A percentile compares a stretch with the other conserved stretches of the same genome.
These are phyloP conservation scores for Mucor saturninus DNA, from an alignment of 371 early-diverging fungal genomes.

Conservation along the genomic window DNA sequence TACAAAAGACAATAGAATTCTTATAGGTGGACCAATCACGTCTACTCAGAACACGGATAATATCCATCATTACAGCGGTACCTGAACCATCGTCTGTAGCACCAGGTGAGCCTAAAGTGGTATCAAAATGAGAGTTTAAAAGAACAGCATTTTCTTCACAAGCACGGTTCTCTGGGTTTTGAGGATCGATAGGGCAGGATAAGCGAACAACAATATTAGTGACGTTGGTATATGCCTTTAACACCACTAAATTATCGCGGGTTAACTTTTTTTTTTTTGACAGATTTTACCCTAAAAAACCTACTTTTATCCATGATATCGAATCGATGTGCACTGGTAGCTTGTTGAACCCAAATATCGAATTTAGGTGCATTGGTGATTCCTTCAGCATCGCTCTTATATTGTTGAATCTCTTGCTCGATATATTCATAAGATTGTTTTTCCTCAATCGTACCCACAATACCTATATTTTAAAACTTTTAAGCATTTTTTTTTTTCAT, in stretches of 20 bases:
- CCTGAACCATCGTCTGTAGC: slow-evolving; percentile 76
- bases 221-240: slow-evolving; percentile 71
- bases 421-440: slow-evolving; percentile 48
- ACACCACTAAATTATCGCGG: slow-evolving; percentile 47
- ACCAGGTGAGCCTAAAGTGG: slow-evolving; percentile 64
- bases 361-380: slow-evolving; percentile 54
- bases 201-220: slow-evolving; percentile 77
- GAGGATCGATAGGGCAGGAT: slow-evolving; percentile 60
- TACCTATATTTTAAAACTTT: slow-evolving; percentile 23
- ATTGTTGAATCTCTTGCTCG: slow-evolving; percentile 28
- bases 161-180: slow-evolving; percentile 17
- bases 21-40: slow-evolving; percentile 54
- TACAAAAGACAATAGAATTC: slow-evolving; percentile 67
- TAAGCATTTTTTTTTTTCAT: too few relatives aligned
- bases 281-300: slow-evolving; percentile 2
- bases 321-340: slow-evolving; percentile 71
- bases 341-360: slow-evolving; percentile 66
- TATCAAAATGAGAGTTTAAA: slow-evolving; percentile 77
- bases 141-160: slow-evolving; percentile 73
- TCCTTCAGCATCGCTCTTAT: slow-evolving; percentile 42
- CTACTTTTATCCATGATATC: slow-evolving; percentile 75
- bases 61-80: slow-evolving; percentile 75
- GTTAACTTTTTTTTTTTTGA: not conserved
- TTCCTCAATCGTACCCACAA: slow-evolving; percentile 56
- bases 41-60: slow-evolving; percentile 66